A percentile compares a stretch with the other conserved stretches of the same genome.
Evolutionary conservation across 768 basidiomycete genomes (phyloP).

Genomic region (Auricularia sp.): DNA sequence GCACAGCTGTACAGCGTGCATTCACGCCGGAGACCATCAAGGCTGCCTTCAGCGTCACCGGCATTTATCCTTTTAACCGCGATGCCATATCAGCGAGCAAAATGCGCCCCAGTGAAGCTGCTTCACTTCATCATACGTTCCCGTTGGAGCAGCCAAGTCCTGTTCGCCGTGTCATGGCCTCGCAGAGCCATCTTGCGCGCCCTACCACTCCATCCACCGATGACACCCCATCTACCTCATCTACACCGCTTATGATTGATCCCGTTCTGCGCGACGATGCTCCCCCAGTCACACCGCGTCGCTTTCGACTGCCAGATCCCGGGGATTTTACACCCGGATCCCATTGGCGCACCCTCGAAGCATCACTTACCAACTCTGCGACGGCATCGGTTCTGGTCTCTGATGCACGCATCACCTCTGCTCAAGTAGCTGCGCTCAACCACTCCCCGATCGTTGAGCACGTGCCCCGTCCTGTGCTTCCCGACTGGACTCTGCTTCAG

Average conservation of each 20-base stretch:
- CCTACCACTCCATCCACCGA: not conserved
- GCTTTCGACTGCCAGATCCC: not conserved
- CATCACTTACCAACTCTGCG: slow-evolving; percentile 5
- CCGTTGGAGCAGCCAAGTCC: not conserved
- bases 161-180: not conserved
- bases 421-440: not conserved
- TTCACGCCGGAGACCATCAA: not conserved
- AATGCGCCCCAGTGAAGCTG: not conserved
- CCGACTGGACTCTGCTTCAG: slow-evolving; percentile 10
- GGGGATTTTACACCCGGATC: not conserved
- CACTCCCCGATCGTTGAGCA: slow-evolving; percentile 10
- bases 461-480: slow-evolving; percentile 4
- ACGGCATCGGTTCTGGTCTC: slow-evolving; percentile 20
- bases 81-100: not conserved
- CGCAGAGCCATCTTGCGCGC: not conserved
- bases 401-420: slow-evolving; percentile 9
- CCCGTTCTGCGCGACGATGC: not conserved
- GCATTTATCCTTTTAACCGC: not conserved
- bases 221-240: not conserved
- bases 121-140: not conserved
- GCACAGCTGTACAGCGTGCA: not conserved
- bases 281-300: not conserved
- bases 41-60: not conserved
- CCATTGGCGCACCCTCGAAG: not conserved
- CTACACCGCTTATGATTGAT: not conserved